Evolutionary conservation across 176 grass and related monocot genomes (phyloP), one percentile per base, ranked within the genome.

Genomic region (Lolium multiflorum): DNA sequence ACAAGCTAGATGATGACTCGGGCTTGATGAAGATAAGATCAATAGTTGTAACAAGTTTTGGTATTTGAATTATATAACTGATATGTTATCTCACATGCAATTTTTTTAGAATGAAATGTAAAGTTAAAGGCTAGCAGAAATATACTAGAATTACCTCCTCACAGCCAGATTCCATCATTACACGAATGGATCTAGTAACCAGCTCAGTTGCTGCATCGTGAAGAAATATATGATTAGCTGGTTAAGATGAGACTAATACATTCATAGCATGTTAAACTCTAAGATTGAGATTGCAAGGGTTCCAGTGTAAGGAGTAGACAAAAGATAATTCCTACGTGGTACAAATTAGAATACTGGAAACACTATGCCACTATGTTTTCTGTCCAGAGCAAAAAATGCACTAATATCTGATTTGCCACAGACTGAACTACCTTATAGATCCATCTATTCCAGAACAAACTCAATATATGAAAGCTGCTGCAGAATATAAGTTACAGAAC

Each of bases 91-190:
- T 77, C 62, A 41, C 17, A 67, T 76, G 8, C 22, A n/a, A n/a
- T 20, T n/a, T 24, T 65, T 52, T 31, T 3, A 43, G 13, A 7
- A 17, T 82, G 1, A 17, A 46, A 55, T 20, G 11, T 22, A 67
- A 75, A 16, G 12, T 41, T 22, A 65, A 12, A 25, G 52, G 22
- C 20, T 39, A 74, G 63, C 11, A 68, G 5, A 26, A 78, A 31
- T 52, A 21, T 63, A 46, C 77, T 43, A 44, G 57, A 66, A 86
- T 69, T 88, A 94, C 95, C 90, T 97, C 95, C 39, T 97, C 95
- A 80, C 95, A 97, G 22, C 92, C 95, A 84, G 95, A 97, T 88
- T 93, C 92, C 95, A 94, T 93, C 95, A 97, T 94, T 55, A 91
- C 87, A 55, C 64, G 84, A 79, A 97, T 97, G 52, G 95, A 86